Evolutionary conservation across 768 basidiomycete genomes (phyloP).

Genomic region (Imleria badia): DNA sequence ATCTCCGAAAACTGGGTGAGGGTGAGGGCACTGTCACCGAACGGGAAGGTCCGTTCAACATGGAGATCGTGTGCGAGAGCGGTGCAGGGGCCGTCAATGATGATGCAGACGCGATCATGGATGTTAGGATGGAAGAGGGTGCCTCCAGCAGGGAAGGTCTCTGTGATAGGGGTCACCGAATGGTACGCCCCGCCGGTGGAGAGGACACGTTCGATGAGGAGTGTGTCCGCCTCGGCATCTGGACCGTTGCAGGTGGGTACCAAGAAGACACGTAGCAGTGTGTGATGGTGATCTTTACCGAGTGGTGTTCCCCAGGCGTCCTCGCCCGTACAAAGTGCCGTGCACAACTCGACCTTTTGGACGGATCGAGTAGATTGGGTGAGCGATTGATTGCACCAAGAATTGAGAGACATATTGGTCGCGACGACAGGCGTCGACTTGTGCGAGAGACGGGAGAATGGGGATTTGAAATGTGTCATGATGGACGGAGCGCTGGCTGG

Average conservation of each 20-base stretch:
- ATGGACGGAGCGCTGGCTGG: no score
- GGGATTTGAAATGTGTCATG: constrained; percentile 5
- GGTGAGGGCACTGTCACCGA: not conserved
- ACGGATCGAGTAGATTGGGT: not conserved
- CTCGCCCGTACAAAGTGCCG: not conserved
- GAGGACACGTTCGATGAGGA: constrained; percentile 19
- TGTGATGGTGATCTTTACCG: not conserved
- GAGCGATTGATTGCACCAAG: not conserved
- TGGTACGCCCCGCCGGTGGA: constrained; percentile 6
- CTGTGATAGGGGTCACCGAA: not conserved
- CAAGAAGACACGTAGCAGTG: constrained; percentile 6
- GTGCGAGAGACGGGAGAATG: not conserved
- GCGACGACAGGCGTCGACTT: constrained; percentile 1
- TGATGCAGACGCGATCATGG: constrained; percentile 7
- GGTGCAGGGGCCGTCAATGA: not conserved
- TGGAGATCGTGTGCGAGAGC: not conserved
- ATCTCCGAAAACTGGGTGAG: constrained; percentile 6
- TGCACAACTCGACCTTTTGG: constrained; percentile 14
- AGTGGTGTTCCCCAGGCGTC: not conserved
- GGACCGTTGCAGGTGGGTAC: not conserved
- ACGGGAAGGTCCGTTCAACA: constrained; percentile 9
- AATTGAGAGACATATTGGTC: not conserved
- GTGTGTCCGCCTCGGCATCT: not conserved
- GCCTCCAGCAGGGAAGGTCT: not conserved
- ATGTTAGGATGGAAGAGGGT: constrained; percentile 10